Conservation (phyloP, 345 rosid genomes). For the Pseudoturritis turrita region DNA sequence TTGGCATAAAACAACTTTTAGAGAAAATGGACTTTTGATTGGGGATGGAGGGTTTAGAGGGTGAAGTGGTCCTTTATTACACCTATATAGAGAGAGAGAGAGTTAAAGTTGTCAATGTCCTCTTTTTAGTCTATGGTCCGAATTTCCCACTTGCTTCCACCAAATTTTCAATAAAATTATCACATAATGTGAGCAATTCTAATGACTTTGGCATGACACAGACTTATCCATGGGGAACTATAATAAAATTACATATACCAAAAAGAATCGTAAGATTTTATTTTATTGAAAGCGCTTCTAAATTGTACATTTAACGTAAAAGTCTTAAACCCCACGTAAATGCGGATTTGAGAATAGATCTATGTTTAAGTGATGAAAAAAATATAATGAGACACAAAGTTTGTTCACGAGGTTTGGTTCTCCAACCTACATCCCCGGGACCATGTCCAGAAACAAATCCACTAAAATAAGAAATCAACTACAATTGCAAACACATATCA, state of each 20-base stretch:
- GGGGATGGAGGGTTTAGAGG: slow-evolving; percentile 4
- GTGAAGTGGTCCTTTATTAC: slow-evolving; percentile 7
- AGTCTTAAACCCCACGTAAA: neutral
- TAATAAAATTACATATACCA: neutral
- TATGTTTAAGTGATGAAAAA: too few species aligned
- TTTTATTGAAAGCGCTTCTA: neutral
- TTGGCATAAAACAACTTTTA: slow-evolving; percentile 3
- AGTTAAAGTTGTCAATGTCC: slow-evolving; percentile 20
- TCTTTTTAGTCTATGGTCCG: slow-evolving; percentile 16
- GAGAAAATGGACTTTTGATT: slow-evolving; percentile 7
- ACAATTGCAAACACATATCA: too few species aligned
- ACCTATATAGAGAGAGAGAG: slow-evolving; percentile 1
- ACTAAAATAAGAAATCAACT: too few species aligned
- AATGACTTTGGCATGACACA: slow-evolving; percentile 1
- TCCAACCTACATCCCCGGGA: too few species aligned
- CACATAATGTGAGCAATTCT: neutral
- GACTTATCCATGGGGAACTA: neutral
- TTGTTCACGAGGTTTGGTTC: too few species aligned
- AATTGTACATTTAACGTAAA: neutral
- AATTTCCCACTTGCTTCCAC: slow-evolving; percentile 17
- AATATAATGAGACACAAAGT: too few species aligned
- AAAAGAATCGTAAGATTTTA: neutral
- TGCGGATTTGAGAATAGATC: too few species aligned
- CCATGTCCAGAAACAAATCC: too few species aligned
- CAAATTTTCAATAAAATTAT: neutral